Evolutionary conservation across 202 grass and related monocot genomes (phyloP).

Genomic region (Miscanthus sacchariflorus): DNA sequence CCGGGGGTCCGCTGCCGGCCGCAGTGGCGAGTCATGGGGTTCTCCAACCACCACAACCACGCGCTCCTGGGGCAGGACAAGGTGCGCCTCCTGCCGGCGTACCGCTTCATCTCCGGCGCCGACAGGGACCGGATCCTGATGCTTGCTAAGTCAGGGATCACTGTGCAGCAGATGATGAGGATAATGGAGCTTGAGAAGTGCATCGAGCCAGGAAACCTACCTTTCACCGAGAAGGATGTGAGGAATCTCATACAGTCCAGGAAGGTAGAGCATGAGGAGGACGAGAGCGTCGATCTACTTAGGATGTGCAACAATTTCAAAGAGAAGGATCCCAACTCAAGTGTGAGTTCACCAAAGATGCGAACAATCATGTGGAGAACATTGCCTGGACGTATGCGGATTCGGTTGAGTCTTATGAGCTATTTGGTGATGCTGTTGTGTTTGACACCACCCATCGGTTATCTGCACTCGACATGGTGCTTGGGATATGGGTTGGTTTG

Average conservation of each 20-base stretch:
- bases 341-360: conserved; percentile 64
- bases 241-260: conserved; percentile 74
- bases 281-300: conserved; percentile 58
- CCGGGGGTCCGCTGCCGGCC: background rate
- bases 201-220: conserved; percentile 64
- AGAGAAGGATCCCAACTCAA: conserved; percentile 61
- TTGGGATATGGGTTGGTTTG: conserved; percentile 81
- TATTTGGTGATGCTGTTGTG: conserved; percentile 72
- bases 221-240: conserved; percentile 83
- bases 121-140: conserved; percentile 69
- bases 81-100: conserved; percentile 66
- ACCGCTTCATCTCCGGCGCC: conserved; percentile 55
- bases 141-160: conserved; percentile 69
- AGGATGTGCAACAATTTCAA: conserved; percentile 67
- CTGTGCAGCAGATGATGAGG: conserved; percentile 78
- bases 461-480: conserved; percentile 52
- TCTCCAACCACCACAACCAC: conserved; percentile 77
- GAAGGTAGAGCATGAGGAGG: conserved; percentile 63
- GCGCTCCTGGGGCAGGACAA: conserved; percentile 65
- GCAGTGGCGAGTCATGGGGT: conserved; percentile 80
- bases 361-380: conserved; percentile 49
- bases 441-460: conserved; percentile 67
- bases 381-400: conserved; percentile 76
- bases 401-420: conserved; percentile 61
- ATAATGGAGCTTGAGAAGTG: conserved; percentile 79